Evolutionary conservation across 2,329 filamentous ascomycete genomes (phyloP), one percentile per base, ranked within the genome.

Genomic region (Fonsecaea multimorphosa): DNA sequence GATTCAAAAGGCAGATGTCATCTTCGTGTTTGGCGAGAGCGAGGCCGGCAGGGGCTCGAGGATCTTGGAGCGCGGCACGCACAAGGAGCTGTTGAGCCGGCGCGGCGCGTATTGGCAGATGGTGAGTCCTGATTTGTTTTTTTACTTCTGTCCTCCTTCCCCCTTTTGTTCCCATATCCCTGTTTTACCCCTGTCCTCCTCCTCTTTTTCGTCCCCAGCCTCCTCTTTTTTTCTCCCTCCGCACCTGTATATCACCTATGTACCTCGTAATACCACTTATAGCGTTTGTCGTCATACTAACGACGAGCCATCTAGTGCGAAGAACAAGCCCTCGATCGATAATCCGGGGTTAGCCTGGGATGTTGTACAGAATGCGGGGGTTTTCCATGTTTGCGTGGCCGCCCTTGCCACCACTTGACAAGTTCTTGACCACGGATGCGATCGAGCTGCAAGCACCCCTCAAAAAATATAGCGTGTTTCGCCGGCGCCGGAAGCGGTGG

Each of bases 1-100:
- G 12, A 87, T 93, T 22, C 90, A 91, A 76, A 89, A 93, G 71
- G 90, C 91, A 1, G 88, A 94, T 75, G 80, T 88, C n/a, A 93
- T 93, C 49, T 92, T 91, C 72, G 90, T 94, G 0, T 86, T 95
- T 55, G 89, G 90, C 11, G 84, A 88, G 66, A 87, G 89, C 8
- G 70, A 68, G 7, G 56, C 61, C 7, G 72, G 70, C 0, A 27
- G 54, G 9, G 75, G 74, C 2, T 75, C 74, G 1, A 84, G 76
- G 24, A 82, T 90, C 40, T 78, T 86, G 1, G 87, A 90, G 73
- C 77, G 80, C 62, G 88, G 89, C n/a, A 83, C 83, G 22, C 87
- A 90, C 73, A 78, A 80, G 4, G 85, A 88, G 72, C 77, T 90
- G 69, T 78, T 89, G 38, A 75, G 75, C 8, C 74, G 71, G 67